These are phyloP conservation scores for Diplocarpon mali DNA, from an alignment of 2,329 filamentous ascomycete species.

Conservation along the genomic window DNA sequence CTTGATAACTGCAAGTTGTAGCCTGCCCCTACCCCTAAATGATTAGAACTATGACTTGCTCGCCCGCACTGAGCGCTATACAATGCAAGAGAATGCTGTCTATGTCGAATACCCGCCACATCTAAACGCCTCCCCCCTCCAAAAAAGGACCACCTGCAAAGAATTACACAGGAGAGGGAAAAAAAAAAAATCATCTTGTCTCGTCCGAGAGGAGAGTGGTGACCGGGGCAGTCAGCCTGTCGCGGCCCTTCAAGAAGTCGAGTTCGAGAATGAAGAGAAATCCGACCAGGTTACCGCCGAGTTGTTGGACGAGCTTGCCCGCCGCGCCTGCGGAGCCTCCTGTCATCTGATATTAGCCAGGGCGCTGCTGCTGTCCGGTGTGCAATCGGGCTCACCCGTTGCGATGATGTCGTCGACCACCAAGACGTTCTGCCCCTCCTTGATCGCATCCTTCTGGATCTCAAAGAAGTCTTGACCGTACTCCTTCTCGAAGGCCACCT, in stretches of 20 bases:
- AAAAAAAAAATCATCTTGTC: conserved; percentile 12
- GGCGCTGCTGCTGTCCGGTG: neutral
- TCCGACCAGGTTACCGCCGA: conserved; percentile 76
- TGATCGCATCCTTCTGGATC: conserved; percentile 81
- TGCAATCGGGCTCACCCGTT: conserved; percentile 53
- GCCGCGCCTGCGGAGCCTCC: conserved; percentile 87
- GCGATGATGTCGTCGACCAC: conserved; percentile 98
- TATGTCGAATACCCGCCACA: conserved; percentile 18
- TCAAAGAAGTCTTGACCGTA: conserved; percentile 94
- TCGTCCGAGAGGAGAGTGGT: conserved; percentile 70
- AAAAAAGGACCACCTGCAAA: conserved; percentile 11
- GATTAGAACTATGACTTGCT: neutral
- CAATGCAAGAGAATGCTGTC: conserved; percentile 20
- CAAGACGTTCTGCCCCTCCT: conserved; percentile 77
- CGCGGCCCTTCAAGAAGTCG: conserved; percentile 80
- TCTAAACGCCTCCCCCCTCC: conserved; percentile 20
- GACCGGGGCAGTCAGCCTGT: conserved; percentile 76
- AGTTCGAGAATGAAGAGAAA: conserved; percentile 96
- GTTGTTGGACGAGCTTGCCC: conserved; percentile 72
- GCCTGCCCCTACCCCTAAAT: no score
- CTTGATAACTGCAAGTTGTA: no score
- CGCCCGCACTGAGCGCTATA: no score
- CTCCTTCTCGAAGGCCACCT: conserved; percentile 84
- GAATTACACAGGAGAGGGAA: neutral
- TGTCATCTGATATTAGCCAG: conserved; percentile 28